Percentiles rank a stretch among this genome's conserved stretches.
Evolutionary conservation across 2,329 filamentous ascomycete genomes (phyloP).

Genomic region (Coniochaeta ligniaria): DNA sequence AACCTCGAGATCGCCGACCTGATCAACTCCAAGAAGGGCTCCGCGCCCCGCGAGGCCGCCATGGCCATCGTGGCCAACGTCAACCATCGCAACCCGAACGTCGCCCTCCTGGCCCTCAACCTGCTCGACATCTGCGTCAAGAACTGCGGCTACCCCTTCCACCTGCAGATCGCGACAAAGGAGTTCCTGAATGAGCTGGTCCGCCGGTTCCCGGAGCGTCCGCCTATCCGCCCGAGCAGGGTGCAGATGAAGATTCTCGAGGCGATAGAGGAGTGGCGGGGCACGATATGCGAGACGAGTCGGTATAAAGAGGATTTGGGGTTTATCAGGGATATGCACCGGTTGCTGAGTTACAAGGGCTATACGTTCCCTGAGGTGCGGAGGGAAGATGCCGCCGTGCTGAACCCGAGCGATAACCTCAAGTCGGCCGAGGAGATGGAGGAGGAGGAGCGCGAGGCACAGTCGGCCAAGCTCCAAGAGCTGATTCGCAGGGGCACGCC

Average conservation of each 20-base stretch:
- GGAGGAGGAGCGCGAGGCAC: slow-evolving; percentile 87
- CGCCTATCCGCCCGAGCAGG: slow-evolving; percentile 75
- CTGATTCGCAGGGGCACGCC: slow-evolving; percentile 87
- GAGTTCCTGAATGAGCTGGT: slow-evolving; percentile 99
- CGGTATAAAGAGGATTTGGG: slow-evolving; percentile 95
- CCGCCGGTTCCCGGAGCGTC: slow-evolving; percentile 87
- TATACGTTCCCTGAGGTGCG: slow-evolving; percentile 92
- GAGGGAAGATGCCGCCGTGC: slow-evolving; percentile 86
- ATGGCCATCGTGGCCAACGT: slow-evolving; percentile 88
- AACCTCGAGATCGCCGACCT: slow-evolving; percentile 95
- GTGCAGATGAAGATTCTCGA: slow-evolving; percentile 92
- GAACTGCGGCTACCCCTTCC: slow-evolving; percentile 98
- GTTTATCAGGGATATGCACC: slow-evolving; percentile 96
- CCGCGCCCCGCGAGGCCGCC: slow-evolving; percentile 88
- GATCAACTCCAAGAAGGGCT: slow-evolving; percentile 96
- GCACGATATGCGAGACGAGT: slow-evolving; percentile 96
- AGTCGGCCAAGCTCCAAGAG: slow-evolving; percentile 97
- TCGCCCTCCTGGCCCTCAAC: slow-evolving; percentile 81
- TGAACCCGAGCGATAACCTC: slow-evolving; percentile 94
- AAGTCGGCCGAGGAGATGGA: slow-evolving; percentile 99
- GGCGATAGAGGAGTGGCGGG: slow-evolving; percentile 95
- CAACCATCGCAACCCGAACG: slow-evolving; percentile 95
- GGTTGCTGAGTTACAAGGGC: slow-evolving; percentile 90
- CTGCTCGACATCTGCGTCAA: slow-evolving; percentile 98
- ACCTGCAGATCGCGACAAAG: slow-evolving; percentile 96